A percentile compares a stretch with the other conserved stretches of the same genome.
Evolutionary conservation across 306 rosid species (phyloP).

Genomic region (Corylus americana): DNA sequence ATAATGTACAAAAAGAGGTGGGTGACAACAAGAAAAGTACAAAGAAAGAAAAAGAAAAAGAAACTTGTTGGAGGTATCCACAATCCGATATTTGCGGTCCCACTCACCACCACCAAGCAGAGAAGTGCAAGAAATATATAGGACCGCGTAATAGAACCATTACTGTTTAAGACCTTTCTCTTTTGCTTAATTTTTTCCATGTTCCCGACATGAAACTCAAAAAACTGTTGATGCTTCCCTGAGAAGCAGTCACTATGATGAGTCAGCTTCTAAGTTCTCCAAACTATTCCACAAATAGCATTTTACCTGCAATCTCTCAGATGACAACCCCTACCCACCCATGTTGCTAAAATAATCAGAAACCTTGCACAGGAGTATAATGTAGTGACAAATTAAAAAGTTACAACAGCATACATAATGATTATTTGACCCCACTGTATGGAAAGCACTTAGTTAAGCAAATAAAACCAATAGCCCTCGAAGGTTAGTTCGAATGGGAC

Average conservation of each 20-base stretch:
- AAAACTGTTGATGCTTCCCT: not conserved
- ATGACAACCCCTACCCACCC: slow-evolving; percentile 14
- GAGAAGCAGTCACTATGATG: not conserved
- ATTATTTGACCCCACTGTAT: not conserved
- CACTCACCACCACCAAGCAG: not conserved
- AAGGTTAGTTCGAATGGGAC: too few relatives aligned
- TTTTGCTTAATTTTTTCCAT: not conserved
- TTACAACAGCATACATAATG: not conserved
- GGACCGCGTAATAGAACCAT: not conserved
- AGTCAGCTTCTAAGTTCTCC: slow-evolving; percentile 3
- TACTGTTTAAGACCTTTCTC: not conserved
- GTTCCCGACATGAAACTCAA: not conserved
- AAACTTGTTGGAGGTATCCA: not conserved
- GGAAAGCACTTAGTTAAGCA: not conserved
- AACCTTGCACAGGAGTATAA: not conserved
- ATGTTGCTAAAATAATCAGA: not conserved
- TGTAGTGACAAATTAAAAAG: not conserved
- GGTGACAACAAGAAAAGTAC: not conserved
- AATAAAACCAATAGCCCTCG: not conserved
- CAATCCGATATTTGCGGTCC: not conserved
- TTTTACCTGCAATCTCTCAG: not conserved
- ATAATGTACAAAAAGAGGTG: not conserved
- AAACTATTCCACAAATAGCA: not conserved
- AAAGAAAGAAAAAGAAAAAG: not conserved
- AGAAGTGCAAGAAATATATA: not conserved